Evolutionary conservation across 306 rosid genomes (phyloP).

Genomic region (Hylodesmum podocarpum): DNA sequence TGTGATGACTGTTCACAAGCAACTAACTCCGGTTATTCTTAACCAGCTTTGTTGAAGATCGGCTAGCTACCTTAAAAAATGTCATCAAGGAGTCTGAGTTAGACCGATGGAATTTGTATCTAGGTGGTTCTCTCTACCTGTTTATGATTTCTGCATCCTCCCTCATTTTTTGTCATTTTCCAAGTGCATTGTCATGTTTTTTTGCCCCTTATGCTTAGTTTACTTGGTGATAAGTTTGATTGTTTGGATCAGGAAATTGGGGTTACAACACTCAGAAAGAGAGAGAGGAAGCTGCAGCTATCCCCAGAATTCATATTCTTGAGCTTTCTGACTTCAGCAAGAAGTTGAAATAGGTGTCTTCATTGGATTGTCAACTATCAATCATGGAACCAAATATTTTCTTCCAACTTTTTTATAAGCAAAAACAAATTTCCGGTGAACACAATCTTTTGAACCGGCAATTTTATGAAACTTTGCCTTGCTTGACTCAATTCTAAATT

Average conservation of each 20-base stretch:
- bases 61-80: slow-evolving; percentile 79
- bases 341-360: slow-evolving; percentile 59
- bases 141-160: neutral
- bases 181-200: neutral
- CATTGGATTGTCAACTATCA: neutral
- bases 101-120: slow-evolving; percentile 82
- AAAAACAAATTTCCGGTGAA: neutral
- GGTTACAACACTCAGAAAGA: slow-evolving; percentile 88
- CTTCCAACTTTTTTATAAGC: neutral
- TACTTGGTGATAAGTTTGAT: slow-evolving; percentile 15
- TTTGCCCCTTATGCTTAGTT: neutral
- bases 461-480: too few relatives aligned
- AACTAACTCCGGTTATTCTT: slow-evolving; percentile 26
- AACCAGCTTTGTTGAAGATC: slow-evolving; percentile 89
- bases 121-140: slow-evolving; percentile 50
- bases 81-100: slow-evolving; percentile 88
- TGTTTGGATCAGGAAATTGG: slow-evolving; percentile 62
- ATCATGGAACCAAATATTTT: neutral
- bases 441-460: neutral
- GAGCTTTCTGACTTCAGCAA: slow-evolving; percentile 68
- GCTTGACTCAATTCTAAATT: neutral
- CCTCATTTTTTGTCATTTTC: neutral
- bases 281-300: slow-evolving; percentile 74
- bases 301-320: slow-evolving; percentile 63
- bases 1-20: slow-evolving; percentile 7